These are phyloP conservation scores for Aspergillus asperescens DNA, from an alignment of 495 filamentous ascomycete genomes.

Conservation along the genomic window DNA sequence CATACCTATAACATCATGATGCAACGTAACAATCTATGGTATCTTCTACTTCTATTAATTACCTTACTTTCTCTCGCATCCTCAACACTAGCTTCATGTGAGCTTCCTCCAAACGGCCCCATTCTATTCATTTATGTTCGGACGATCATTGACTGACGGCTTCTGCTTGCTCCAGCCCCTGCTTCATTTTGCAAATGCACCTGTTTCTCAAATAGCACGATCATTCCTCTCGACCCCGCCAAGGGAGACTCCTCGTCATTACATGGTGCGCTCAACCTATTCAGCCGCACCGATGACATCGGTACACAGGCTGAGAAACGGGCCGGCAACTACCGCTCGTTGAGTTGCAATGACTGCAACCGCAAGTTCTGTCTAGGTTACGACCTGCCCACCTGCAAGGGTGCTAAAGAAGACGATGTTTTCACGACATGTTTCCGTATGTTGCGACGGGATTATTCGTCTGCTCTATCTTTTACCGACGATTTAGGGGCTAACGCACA, in stretches of 20 bases:
- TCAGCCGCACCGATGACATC: constrained; percentile 18
- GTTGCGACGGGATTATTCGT: constrained; percentile 17
- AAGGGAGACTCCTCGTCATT: constrained; percentile 25
- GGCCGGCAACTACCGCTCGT: constrained; percentile 32
- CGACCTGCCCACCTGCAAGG: constrained; percentile 79
- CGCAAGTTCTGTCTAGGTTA: constrained; percentile 84
- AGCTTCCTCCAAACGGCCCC: not conserved
- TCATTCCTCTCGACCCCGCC: constrained; percentile 54
- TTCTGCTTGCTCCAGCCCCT: constrained; percentile 34
- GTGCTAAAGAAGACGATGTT: constrained; percentile 79
- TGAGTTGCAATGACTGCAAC: constrained; percentile 80
- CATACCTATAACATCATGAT: constrained; percentile 5
- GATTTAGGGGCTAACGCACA: constrained; percentile 11
- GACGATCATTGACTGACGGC: constrained; percentile 9
- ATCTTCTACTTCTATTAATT: constrained; percentile 20
- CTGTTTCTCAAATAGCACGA: constrained; percentile 85
- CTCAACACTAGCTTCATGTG: constrained; percentile 24
- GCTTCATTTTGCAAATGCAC: constrained; percentile 98
- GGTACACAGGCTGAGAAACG: constrained; percentile 15
- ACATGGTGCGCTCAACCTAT: constrained; percentile 24
- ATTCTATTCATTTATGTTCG: not conserved
- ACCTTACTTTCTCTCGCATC: constrained; percentile 25
- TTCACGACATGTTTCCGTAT: constrained; percentile 84
- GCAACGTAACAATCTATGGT: constrained; percentile 4
- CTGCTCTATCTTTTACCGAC: not conserved